Evolutionary conservation across 169 alveolate species (phyloP).

Genomic region (Plasmodium fragile): DNA sequence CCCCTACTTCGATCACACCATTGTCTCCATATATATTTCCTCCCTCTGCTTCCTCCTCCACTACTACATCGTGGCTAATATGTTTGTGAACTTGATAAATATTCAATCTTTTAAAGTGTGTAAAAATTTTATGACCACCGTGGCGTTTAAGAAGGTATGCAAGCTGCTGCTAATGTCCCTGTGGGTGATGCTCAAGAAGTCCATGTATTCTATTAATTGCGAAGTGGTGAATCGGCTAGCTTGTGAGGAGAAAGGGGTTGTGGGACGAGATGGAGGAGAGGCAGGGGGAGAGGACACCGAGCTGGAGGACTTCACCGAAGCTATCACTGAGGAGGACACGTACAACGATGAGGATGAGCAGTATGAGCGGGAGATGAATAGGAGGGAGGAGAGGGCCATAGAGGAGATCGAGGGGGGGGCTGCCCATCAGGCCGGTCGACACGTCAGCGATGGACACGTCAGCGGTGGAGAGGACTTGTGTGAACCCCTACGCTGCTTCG

Average conservation of each 20-base stretch:
- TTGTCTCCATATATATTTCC: conserved; percentile 31
- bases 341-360: conserved; percentile 70
- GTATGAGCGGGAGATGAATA: conserved; percentile 9
- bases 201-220: conserved; percentile 13
- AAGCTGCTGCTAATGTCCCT: conserved; percentile 24
- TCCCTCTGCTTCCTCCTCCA: conserved; percentile 41
- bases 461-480: not conserved
- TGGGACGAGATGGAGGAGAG: not conserved
- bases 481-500: not conserved
- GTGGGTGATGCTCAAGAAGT: conserved; percentile 16
- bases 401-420: conserved; percentile 9
- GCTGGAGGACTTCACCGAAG: conserved; percentile 23
- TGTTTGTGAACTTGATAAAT: conserved; percentile 40
- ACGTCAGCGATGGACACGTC: not conserved
- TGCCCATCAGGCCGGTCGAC: not conserved
- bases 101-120: conserved; percentile 4
- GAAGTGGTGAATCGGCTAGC: conserved; percentile 9
- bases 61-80: conserved; percentile 35
- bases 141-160: conserved; percentile 20
- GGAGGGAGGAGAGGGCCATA: conserved; percentile 25
- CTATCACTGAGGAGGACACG: conserved; percentile 17
- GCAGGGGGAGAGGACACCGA: not conserved
- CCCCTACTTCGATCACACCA: conserved; percentile 57
- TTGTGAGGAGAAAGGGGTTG: not conserved
- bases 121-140: not conserved